These are phyloP conservation scores for Trifolium fragiferum DNA, from an alignment of 306 rosid genomes.

Conservation along the genomic window DNA sequence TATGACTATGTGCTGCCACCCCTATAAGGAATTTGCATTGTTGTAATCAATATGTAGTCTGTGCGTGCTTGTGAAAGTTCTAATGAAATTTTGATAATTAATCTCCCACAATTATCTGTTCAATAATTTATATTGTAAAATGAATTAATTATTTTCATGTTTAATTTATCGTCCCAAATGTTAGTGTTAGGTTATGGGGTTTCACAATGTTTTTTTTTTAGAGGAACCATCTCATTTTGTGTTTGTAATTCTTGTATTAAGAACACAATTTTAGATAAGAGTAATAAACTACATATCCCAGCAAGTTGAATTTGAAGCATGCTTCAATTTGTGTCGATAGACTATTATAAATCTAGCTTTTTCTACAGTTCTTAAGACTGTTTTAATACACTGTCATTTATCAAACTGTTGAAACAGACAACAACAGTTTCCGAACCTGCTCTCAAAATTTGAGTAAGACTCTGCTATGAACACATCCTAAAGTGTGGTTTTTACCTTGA, in stretches of 20 bases:
- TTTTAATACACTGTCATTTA: too few relatives aligned
- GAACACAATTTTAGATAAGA: slow-evolving; percentile 35
- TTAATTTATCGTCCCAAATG: slow-evolving; percentile 31
- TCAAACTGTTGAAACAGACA: too few relatives aligned
- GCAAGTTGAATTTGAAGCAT: slow-evolving; percentile 2
- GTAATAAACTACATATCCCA: slow-evolving; percentile 10
- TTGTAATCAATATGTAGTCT: slow-evolving; percentile 28
- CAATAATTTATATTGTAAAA: slow-evolving; percentile 33
- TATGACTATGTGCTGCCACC: slow-evolving; percentile 37
- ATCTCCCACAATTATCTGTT: slow-evolving; percentile 33
- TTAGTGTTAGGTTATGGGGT: slow-evolving; percentile 37
- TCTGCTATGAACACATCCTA: too few relatives aligned
- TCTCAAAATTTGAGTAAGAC: too few relatives aligned
- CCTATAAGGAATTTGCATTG: slow-evolving; percentile 8
- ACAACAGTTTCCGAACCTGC: too few relatives aligned
- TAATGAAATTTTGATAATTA: slow-evolving; percentile 38
- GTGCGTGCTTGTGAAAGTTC: slow-evolving; percentile 30
- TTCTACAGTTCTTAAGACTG: not conserved
- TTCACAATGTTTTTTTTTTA: slow-evolving; percentile 15
- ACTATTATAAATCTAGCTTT: not conserved
- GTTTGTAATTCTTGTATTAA: slow-evolving; percentile 44
- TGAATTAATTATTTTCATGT: slow-evolving; percentile 31
- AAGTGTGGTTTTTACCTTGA: too few relatives aligned
- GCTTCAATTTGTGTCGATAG: not conserved
- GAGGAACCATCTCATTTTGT: slow-evolving; percentile 14